phyloP scores from a whole-genome alignment of 306 rosid species.

The Parietaria judaica region DNA sequence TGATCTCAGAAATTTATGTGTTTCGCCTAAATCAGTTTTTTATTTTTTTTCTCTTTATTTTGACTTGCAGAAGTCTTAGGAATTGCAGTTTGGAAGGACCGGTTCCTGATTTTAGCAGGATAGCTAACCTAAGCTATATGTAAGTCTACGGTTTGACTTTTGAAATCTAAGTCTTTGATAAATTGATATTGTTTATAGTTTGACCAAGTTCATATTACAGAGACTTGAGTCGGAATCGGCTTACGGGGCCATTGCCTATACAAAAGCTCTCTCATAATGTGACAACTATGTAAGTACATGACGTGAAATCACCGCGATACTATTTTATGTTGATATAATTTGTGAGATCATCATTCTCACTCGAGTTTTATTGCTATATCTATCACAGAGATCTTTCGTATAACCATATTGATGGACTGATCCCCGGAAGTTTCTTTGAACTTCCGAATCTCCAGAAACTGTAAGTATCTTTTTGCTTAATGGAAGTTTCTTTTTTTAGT shows the following conservation, averaged over 20 bases:
- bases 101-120: constrained; percentile 63
- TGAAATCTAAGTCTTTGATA: no score
- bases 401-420: constrained; percentile 57
- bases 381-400: constrained; percentile 54
- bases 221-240: constrained; percentile 74
- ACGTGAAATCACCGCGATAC: not conserved
- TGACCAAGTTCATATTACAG: constrained; percentile 36
- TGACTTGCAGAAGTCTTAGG: constrained; percentile 70
- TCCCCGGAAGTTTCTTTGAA: constrained; percentile 39
- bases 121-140: constrained; percentile 55
- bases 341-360: not conserved
- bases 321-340: no score
- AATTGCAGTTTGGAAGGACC: constrained; percentile 76
- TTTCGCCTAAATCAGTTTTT: not conserved
- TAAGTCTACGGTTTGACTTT: constrained; percentile 27
- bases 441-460: constrained; percentile 63
- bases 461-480: constrained; percentile 38
- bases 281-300: constrained; percentile 64
- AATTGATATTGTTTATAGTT: constrained; percentile 3
- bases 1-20: not conserved
- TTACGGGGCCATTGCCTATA: constrained; percentile 54
- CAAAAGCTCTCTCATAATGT: constrained; percentile 45
- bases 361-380: not conserved
- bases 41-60: not conserved
- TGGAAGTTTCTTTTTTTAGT: constrained; percentile 1